Evolutionary conservation across 202 grass and related monocot species (phyloP), one percentile per base, ranked within the genome.

Genomic region (Hordeum pubiflorum): DNA sequence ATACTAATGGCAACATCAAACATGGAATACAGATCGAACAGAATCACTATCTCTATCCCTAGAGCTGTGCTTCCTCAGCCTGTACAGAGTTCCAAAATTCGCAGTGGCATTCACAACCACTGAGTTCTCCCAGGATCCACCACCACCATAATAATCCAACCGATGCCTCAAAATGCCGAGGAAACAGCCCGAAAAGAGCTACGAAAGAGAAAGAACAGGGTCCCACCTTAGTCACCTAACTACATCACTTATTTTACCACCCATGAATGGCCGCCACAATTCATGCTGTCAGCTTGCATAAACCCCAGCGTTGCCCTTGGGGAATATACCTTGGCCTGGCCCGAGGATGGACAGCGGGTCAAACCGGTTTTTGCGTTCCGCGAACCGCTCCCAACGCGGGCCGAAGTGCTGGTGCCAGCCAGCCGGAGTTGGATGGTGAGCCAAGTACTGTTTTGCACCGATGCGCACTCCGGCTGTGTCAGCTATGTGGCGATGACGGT

Each of bases 311-410:
- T 59, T 34, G 59, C 46, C 48, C 79, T 79, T 84, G 80, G 86
- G 77, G 44, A 97, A 94, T 85, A 94, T 97, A 37, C 91, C 90
- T 15, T 97, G 94, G 17, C 94, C 94, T 0, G 92, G 94, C 37
- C 88, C 89, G 20, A 97, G 88, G 68, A 93, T 87, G 48, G 32
- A 46, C 4, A 80, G 70, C 5, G 90, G 94, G 58, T 97, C 94
- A 55, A 97, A 97, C 79, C 71, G 88, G 10, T 54, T 24, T 74
- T 97, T 97, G 58, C 90, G 86, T 18, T 78, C 75, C 18, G 81
- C 83, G 10, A 94, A 94, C 55, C 36, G 90, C 61, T 91, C 86
- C 92, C 86, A 97, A 2, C 52, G 39, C 23, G 4, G 72, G 22
- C 90, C 90, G 1, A 97, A 94, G 87, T 97, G 94, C 3, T 13